Conservation (phyloP, 1,284 basidiomycete species). For the Tilletia caries region DNA sequence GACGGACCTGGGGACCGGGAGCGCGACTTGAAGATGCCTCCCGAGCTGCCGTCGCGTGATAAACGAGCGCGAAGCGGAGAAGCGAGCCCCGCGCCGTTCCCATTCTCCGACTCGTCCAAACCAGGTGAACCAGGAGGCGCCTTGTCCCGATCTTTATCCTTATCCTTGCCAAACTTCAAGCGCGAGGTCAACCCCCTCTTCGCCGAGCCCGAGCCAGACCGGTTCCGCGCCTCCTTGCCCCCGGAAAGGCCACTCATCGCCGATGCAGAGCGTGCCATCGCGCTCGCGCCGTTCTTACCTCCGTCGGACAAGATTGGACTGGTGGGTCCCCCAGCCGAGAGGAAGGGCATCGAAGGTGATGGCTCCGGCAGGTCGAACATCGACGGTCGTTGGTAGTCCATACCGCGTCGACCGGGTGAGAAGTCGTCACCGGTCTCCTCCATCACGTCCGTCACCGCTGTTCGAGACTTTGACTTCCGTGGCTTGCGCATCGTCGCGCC, state of each 20-base stretch:
- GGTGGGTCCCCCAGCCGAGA: neutral
- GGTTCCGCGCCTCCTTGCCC: neutral
- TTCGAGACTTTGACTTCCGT: constrained; percentile 5
- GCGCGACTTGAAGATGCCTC: constrained; percentile 4
- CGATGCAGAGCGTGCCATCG: constrained; percentile 1
- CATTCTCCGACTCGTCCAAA: too few relatives aligned
- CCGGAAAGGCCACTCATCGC: neutral
- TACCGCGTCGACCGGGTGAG: neutral
- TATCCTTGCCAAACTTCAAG: constrained; percentile 14
- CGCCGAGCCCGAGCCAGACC: constrained; percentile 4
- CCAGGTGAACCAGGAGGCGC: neutral
- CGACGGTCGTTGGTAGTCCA: neutral
- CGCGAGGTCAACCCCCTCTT: neutral
- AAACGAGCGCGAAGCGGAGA: neutral
- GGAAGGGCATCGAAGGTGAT: neutral
- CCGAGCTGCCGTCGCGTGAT: neutral
- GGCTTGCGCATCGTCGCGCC: neutral
- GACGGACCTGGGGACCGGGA: neutral
- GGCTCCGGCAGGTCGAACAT: neutral
- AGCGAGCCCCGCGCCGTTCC: too few relatives aligned
- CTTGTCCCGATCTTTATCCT: constrained; percentile 4
- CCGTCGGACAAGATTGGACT: neutral
- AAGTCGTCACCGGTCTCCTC: neutral
- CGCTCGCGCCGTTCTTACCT: neutral
- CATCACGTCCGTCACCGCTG: neutral